These are phyloP conservation scores for Solanum hybrid DNA, from an alignment of 305 asterid genomes.

Conservation along the genomic window DNA sequence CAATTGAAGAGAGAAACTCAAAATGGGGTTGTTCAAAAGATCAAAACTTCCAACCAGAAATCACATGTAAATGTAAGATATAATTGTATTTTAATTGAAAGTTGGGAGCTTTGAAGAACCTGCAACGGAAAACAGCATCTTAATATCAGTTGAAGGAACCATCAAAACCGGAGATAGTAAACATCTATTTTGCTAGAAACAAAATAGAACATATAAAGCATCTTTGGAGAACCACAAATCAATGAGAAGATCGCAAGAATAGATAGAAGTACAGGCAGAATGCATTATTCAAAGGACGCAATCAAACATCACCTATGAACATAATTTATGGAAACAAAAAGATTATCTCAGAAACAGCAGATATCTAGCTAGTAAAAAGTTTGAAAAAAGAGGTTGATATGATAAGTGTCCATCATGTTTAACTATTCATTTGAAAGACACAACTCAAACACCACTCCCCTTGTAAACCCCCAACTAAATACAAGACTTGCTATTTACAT, in stretches of 20 bases:
- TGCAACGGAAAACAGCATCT: neutral
- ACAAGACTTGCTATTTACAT: neutral
- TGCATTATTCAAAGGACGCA: neutral
- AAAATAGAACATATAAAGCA: neutral
- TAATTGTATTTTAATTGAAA: neutral
- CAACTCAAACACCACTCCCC: neutral
- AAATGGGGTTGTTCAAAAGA: neutral
- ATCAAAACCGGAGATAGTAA: neutral
- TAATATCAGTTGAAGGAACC: neutral
- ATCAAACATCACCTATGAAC: neutral
- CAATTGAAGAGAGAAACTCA: neutral
- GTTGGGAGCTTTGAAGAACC: neutral
- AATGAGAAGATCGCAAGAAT: neutral
- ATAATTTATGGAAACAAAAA: neutral
- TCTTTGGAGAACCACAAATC: neutral
- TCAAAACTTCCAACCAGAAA: neutral
- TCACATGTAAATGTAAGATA: neutral
- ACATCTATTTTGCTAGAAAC: neutral
- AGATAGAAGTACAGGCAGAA: neutral
- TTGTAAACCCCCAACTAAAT: neutral
- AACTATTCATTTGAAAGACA: neutral
- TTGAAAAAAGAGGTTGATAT: neutral
- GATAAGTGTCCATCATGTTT: neutral
- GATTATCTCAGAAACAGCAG: neutral
- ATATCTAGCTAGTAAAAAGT: neutral